These are phyloP conservation scores for Cytospora leucostoma DNA, from an alignment of 2,329 filamentous ascomycete species.

Conservation along the genomic window DNA sequence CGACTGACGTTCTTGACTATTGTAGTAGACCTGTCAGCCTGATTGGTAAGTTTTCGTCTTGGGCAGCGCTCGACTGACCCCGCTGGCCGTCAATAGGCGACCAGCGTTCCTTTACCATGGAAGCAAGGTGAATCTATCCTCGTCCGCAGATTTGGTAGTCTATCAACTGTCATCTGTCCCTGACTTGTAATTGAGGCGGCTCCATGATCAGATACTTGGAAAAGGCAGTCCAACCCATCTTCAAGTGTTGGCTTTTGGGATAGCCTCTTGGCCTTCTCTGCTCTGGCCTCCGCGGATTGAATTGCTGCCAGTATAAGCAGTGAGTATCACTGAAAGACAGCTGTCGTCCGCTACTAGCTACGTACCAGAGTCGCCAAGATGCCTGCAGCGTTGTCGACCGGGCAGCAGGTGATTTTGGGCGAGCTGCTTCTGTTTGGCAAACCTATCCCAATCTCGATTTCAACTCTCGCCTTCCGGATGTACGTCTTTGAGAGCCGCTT, in stretches of 20 bases:
- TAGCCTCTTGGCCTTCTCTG: conserved; percentile 62
- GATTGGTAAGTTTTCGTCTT: too few relatives aligned
- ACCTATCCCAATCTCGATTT: conserved; percentile 64
- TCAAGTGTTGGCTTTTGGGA: conserved; percentile 61
- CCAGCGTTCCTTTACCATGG: neutral
- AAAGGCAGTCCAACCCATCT: conserved; percentile 44
- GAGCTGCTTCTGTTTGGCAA: conserved; percentile 64
- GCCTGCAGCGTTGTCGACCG: conserved; percentile 54
- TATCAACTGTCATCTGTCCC: neutral
- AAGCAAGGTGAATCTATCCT: neutral
- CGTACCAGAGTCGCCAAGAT: neutral
- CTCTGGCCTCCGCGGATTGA: conserved; percentile 67
- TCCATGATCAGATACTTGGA: neutral
- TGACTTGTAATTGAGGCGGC: neutral
- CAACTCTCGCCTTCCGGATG: conserved; percentile 62
- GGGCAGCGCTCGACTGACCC: too few relatives aligned
- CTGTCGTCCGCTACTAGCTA: neutral
- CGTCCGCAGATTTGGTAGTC: neutral
- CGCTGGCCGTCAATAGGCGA: neutral
- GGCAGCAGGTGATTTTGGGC: conserved; percentile 68
- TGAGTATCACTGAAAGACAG: neutral
- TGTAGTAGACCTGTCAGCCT: too few relatives aligned
- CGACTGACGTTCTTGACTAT: too few relatives aligned
- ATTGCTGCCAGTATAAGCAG: conserved; percentile 62
- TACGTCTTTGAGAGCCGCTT: conserved; percentile 64